Conservation (phyloP, 148 eudicot genomes). For the Camellia granthamiana region DNA sequence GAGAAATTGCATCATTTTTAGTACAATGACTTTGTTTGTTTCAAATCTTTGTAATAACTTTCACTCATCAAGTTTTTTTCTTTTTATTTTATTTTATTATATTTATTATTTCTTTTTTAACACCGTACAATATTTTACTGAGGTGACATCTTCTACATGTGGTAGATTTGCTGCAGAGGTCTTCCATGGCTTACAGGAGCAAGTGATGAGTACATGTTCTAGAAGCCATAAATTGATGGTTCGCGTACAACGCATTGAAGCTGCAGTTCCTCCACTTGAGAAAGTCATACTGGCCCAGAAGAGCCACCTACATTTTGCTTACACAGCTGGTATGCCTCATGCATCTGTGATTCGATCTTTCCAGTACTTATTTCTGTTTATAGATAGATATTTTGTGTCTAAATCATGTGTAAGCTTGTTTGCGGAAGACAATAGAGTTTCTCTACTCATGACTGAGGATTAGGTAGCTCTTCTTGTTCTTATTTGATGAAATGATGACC, state of each 20-base stretch:
- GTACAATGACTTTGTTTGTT: not conserved
- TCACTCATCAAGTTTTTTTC: not conserved
- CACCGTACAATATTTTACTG: constrained; percentile 10
- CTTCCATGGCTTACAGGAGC: constrained; percentile 90
- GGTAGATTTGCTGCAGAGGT: constrained; percentile 89
- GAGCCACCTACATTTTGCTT: constrained; percentile 89
- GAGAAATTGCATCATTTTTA: not conserved
- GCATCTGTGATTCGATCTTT: constrained; percentile 2
- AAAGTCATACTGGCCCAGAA: constrained; percentile 83
- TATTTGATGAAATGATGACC: not conserved
- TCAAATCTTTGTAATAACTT: not conserved
- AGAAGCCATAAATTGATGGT: constrained; percentile 84
- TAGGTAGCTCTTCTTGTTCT: not conserved
- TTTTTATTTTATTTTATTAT: not conserved
- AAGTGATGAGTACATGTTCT: constrained; percentile 67
- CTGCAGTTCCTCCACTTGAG: constrained; percentile 78
- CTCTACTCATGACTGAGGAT: not conserved
- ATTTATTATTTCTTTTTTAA: not conserved
- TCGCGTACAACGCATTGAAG: constrained; percentile 73
- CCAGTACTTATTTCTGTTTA: not conserved
- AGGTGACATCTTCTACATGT: constrained; percentile 18
- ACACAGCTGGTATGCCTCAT: constrained; percentile 69
- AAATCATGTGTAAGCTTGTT: not conserved
- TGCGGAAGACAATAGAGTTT: not conserved
- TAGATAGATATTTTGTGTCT: not conserved